phyloP scores from a whole-genome alignment of 371 early-diverging fungal species.

The Apophysomyces sp. region DNA sequence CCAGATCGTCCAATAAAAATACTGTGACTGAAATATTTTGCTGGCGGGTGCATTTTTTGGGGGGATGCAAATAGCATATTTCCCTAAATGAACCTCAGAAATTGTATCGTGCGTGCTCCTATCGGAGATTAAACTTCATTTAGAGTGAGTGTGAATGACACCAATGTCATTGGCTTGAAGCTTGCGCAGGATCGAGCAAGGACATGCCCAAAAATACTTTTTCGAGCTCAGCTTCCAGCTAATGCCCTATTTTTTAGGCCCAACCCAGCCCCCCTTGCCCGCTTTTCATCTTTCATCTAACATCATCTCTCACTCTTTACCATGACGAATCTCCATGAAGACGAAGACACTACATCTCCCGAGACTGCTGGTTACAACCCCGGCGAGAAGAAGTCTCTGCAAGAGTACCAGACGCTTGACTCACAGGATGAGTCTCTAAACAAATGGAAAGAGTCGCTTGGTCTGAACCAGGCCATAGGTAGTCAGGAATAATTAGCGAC shows the following conservation, averaged over 20 bases:
- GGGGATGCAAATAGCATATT: too few relatives aligned
- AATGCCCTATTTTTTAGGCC: too few relatives aligned
- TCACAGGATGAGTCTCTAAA: slow-evolving; percentile 90
- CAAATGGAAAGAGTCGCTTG: slow-evolving; percentile 96
- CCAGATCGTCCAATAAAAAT: too few relatives aligned
- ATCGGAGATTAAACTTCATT: too few relatives aligned
- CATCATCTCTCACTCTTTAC: not conserved
- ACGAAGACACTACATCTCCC: slow-evolving; percentile 83
- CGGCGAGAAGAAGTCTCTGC: slow-evolving; percentile 88
- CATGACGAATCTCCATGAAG: slow-evolving; percentile 54
- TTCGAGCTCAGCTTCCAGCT: not conserved
- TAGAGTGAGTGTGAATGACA: too few relatives aligned
- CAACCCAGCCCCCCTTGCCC: not conserved
- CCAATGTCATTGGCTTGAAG: too few relatives aligned
- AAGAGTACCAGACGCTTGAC: slow-evolving; percentile 85
- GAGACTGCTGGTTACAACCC: slow-evolving; percentile 79
- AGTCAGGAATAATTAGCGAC: slow-evolving; percentile 11
- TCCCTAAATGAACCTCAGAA: too few relatives aligned
- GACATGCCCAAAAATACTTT: not conserved
- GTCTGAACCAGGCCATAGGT: slow-evolving; percentile 60
- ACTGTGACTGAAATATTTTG: too few relatives aligned
- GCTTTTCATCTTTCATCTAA: slow-evolving; percentile 1
- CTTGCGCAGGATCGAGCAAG: too few relatives aligned
- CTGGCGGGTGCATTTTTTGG: too few relatives aligned
- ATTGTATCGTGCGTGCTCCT: too few relatives aligned